phyloP scores from a whole-genome alignment of 2,329 filamentous ascomycete genomes.

The Pezicula radicicola region DNA sequence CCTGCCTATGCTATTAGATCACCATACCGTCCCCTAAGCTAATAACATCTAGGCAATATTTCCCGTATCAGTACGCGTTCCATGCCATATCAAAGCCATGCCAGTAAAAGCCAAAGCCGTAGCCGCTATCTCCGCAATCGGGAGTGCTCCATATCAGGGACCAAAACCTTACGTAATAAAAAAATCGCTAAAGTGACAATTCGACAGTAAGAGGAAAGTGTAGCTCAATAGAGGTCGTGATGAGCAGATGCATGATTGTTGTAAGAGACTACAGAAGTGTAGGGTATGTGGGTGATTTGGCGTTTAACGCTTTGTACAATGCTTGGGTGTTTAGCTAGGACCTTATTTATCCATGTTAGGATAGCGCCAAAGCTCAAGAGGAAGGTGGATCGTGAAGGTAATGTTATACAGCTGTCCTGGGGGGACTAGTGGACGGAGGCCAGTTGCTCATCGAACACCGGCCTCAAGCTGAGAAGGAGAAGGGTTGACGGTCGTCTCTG shows the following conservation, averaged over 20 bases:
- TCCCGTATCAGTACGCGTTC: background rate
- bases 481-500: conserved; percentile 9
- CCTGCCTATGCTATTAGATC: conserved; percentile 1
- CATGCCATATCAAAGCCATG: background rate
- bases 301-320: background rate
- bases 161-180: background rate
- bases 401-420: no score
- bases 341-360: no score
- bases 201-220: conserved; percentile 3
- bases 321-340: no score
- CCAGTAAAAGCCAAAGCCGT: background rate
- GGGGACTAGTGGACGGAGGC: background rate
- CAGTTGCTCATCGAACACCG: conserved; percentile 8
- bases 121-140: background rate
- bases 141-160: background rate
- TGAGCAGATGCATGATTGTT: background rate
- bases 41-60: background rate
- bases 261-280: background rate
- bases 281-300: background rate
- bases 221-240: conserved; percentile 2
- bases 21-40: background rate
- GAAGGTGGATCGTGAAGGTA: no score
- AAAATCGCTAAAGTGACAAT: conserved; percentile 20
- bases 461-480: conserved; percentile 32
- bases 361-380: no score